Evolutionary conservation across 2,329 filamentous ascomycete genomes (phyloP).

Genomic region (Uncinocarpus reesii): DNA sequence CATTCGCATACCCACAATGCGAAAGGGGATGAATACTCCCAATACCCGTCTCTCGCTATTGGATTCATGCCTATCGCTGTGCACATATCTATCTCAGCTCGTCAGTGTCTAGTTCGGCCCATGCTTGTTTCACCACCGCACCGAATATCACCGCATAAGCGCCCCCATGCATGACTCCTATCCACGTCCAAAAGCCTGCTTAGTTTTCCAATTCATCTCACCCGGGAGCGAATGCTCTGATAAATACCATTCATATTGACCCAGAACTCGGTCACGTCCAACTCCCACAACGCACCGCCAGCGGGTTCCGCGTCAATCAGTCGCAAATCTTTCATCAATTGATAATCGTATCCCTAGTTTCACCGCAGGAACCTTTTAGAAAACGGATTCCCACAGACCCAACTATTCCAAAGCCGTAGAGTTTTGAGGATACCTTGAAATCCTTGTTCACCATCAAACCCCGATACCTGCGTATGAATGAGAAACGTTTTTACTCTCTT

Average conservation of each 20-base stretch:
- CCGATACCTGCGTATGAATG: conserved; percentile 11
- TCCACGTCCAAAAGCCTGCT: not conserved
- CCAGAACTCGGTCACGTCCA: conserved; percentile 20
- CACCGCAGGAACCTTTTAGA: not conserved
- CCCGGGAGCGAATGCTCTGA: not conserved
- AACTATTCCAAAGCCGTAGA: not conserved
- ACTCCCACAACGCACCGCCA: conserved; percentile 21
- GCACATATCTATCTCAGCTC: conserved; percentile 37
- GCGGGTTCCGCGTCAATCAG: conserved; percentile 20
- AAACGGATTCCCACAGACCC: not conserved
- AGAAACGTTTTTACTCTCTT: not conserved
- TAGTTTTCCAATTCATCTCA: not conserved
- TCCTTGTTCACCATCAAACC: conserved; percentile 15
- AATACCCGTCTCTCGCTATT: conserved; percentile 40
- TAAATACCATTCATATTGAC: conserved; percentile 21
- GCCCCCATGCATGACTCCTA: conserved; percentile 35
- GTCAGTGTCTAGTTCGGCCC: not conserved
- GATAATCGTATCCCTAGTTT: conserved; percentile 21
- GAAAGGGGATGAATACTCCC: conserved; percentile 32
- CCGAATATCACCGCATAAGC: conserved; percentile 65
- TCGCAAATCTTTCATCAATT: conserved; percentile 20
- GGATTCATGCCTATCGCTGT: conserved; percentile 43
- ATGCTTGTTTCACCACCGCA: conserved; percentile 18
- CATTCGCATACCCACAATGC: conserved; percentile 2
- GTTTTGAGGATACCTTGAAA: conserved; percentile 13